Conservation (phyloP, 164 flowering plant species). For the Cinnamomum chago region DNA sequence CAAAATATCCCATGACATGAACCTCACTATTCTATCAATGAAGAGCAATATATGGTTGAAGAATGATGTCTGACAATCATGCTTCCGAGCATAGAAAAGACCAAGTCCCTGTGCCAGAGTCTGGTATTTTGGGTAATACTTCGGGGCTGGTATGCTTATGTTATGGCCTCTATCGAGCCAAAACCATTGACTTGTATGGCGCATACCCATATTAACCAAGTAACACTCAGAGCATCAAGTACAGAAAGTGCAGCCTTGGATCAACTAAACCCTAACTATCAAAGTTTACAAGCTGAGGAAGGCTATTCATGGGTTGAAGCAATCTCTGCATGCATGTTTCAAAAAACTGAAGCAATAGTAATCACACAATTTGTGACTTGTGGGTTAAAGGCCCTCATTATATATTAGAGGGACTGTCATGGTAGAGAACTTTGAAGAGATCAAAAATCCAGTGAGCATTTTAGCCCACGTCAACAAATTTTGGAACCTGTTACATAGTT, state of each 20-base stretch:
- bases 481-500: neutral
- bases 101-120: neutral
- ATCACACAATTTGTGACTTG: neutral
- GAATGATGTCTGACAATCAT: neutral
- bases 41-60: too few relatives aligned
- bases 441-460: neutral
- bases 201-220: neutral
- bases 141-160: neutral
- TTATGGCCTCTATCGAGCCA: neutral
- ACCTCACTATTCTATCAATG: too few relatives aligned
- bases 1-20: neutral
- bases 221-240: neutral
- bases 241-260: neutral
- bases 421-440: too few relatives aligned
- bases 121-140: neutral
- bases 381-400: neutral
- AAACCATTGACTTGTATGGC: neutral
- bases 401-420: too few relatives aligned
- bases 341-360: neutral
- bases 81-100: neutral
- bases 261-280: neutral
- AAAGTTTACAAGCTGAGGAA: neutral
- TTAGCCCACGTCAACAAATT: neutral
- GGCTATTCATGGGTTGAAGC: neutral
- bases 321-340: neutral